Percentiles rank a stretch among this genome's conserved stretches.
Evolutionary conservation across 2,329 filamentous ascomycete genomes (phyloP).

Genomic region (Colletotrichum australisinense): DNA sequence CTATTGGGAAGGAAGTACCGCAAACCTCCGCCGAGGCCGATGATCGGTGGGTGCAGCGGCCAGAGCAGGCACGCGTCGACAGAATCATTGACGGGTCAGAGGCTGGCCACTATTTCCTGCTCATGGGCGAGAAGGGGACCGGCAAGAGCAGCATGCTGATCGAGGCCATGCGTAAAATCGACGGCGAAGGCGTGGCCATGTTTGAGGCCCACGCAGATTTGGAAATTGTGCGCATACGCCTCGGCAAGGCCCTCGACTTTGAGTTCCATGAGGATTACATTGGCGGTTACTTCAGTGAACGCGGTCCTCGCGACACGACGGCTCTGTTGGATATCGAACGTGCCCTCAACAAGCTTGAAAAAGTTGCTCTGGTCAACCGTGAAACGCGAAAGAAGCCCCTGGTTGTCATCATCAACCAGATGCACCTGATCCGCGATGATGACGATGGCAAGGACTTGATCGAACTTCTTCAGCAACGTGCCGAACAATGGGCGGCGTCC

Average conservation of each 20-base stretch:
- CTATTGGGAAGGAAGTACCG: constrained; percentile 68
- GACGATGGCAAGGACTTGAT: constrained; percentile 93
- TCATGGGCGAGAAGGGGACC: constrained; percentile 95
- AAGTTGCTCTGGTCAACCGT: constrained; percentile 83
- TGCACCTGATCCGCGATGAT: constrained; percentile 90
- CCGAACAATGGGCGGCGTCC: constrained; percentile 95
- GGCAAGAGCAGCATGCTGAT: constrained; percentile 97
- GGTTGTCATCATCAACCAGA: constrained; percentile 93
- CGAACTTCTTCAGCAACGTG: constrained; percentile 93
- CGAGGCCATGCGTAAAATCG: constrained; percentile 92
- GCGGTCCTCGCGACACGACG: constrained; percentile 90
- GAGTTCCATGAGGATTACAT: constrained; percentile 99
- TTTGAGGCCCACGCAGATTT: constrained; percentile 95
- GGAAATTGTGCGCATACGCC: constrained; percentile 92
- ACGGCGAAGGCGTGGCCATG: constrained; percentile 92
- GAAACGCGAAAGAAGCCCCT: constrained; percentile 74
- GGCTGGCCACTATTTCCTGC: constrained; percentile 87
- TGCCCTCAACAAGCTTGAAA: constrained; percentile 97
- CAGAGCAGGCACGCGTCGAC: constrained; percentile 86
- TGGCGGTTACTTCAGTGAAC: constrained; percentile 93
- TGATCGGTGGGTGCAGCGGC: constrained; percentile 83
- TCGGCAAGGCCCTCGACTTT: constrained; percentile 94
- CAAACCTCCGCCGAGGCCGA: constrained; percentile 54
- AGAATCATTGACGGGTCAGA: constrained; percentile 80
- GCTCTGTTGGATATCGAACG: constrained; percentile 95